phyloP scores from a whole-genome alignment of 1,284 basidiomycete species.

The Neotropicomus parvogracilis region DNA sequence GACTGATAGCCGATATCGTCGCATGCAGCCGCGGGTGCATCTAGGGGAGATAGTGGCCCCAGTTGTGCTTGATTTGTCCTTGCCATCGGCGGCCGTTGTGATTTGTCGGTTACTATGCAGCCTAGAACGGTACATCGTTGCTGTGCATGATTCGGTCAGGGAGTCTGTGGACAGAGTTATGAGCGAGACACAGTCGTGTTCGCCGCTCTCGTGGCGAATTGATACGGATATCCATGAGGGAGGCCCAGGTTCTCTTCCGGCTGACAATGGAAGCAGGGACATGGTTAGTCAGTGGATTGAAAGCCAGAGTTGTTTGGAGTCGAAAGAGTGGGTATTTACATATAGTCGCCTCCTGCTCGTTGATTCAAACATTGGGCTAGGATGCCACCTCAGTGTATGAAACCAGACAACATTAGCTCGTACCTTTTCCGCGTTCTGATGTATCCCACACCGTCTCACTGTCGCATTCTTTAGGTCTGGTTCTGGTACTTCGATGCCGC shows the following conservation, averaged over 20 bases:
- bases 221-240: constrained; percentile 1
- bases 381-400: neutral
- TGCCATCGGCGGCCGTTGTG: constrained; percentile 1
- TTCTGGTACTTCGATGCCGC: neutral
- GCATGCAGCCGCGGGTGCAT: constrained; percentile 6
- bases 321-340: neutral
- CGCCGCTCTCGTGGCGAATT: constrained; percentile 9
- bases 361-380: neutral
- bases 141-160: constrained; percentile 1
- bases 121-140: neutral
- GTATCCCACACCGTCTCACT: neutral
- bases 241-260: neutral
- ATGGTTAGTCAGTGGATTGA: constrained; percentile 5
- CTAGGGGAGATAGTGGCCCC: constrained; percentile 6
- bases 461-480: neutral
- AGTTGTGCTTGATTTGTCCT: constrained; percentile 5
- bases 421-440: neutral
- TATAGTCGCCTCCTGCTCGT: neutral
- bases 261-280: neutral
- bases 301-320: neutral
- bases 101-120: constrained; percentile 1
- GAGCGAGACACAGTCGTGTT: neutral
- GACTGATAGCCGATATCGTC: neutral
- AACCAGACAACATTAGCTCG: neutral
- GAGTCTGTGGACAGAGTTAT: constrained; percentile 5